These are phyloP conservation scores for Corniculantispora saksenae DNA, from an alignment of 2,329 filamentous ascomycete species.

Conservation along the genomic window DNA sequence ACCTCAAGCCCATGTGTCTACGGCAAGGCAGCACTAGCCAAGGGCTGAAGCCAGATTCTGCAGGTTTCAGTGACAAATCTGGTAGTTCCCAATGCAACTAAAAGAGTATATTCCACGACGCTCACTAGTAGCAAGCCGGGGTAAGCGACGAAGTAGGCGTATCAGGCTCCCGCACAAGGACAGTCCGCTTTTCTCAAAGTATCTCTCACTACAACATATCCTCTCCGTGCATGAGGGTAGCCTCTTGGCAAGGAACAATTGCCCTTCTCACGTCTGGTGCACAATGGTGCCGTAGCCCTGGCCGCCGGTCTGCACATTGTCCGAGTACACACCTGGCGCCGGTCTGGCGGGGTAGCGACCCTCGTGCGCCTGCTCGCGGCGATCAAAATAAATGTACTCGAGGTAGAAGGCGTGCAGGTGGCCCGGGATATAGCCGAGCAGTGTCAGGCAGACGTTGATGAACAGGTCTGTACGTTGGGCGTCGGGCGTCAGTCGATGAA, in stretches of 20 bases:
- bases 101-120: not conserved
- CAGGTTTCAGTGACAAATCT: not conserved
- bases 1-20: not conserved
- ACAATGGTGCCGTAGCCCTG: conserved; percentile 60
- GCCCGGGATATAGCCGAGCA: conserved; percentile 74
- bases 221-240: not conserved
- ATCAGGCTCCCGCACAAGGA: not conserved
- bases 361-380: conserved; percentile 61
- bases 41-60: not conserved
- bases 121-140: not conserved
- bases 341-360: conserved; percentile 55
- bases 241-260: not conserved
- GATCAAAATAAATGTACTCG: conserved; percentile 81
- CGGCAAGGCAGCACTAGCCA: not conserved
- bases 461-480: conserved; percentile 51
- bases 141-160: not conserved
- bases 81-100: not conserved
- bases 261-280: conserved; percentile 26
- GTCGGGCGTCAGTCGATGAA: too few species aligned
- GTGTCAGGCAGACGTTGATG: conserved; percentile 67
- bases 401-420: conserved; percentile 81
- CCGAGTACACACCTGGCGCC: conserved; percentile 71
- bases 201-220: not conserved
- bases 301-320: conserved; percentile 72
- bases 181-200: not conserved